A percentile compares a stretch with the other conserved stretches of the same genome.
phyloP scores from a whole-genome alignment of 2,329 filamentous ascomycete genomes.

The Alternaria sp. region DNA sequence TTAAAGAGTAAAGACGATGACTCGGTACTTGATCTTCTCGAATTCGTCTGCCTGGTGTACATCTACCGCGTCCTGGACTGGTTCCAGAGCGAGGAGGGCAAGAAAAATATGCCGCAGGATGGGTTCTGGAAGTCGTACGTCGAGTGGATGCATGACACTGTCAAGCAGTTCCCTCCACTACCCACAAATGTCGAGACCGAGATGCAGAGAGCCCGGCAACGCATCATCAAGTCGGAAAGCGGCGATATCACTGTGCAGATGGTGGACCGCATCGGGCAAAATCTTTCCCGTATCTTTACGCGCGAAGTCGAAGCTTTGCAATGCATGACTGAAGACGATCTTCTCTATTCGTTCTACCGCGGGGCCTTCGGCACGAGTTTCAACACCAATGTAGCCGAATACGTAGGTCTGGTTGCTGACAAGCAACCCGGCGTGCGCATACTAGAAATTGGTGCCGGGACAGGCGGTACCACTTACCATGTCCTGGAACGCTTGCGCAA shows the following conservation, averaged over 20 bases:
- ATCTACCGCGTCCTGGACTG: slow-evolving; percentile 13
- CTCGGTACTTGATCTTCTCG: slow-evolving; percentile 14
- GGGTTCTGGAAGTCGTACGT: slow-evolving; percentile 19
- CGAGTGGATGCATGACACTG: slow-evolving; percentile 16
- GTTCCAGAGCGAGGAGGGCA: slow-evolving; percentile 15
- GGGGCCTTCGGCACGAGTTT: slow-evolving; percentile 17
- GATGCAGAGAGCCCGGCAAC: slow-evolving; percentile 14
- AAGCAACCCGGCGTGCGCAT: slow-evolving; percentile 14
- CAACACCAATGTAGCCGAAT: slow-evolving; percentile 16
- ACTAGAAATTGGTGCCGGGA: slow-evolving; percentile 18
- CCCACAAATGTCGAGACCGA: slow-evolving; percentile 9
- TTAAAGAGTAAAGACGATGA: slow-evolving; percentile 19
- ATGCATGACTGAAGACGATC: slow-evolving; percentile 18
- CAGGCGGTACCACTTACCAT: slow-evolving; percentile 15
- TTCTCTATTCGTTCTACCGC: slow-evolving; percentile 14
- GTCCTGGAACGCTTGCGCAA: slow-evolving; percentile 16
- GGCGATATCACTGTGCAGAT: slow-evolving; percentile 18
- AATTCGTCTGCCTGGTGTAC: slow-evolving; percentile 16
- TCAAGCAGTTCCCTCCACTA: slow-evolving; percentile 12
- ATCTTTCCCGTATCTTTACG: slow-evolving; percentile 14
- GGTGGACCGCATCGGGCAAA: slow-evolving; percentile 16
- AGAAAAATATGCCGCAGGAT: slow-evolving; percentile 10
- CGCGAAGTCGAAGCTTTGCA: slow-evolving; percentile 17
- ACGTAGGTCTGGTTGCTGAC: slow-evolving; percentile 15
- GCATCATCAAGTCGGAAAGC: slow-evolving; percentile 12